phyloP scores from a whole-genome alignment of 129 eudicot genomes.

The Pseudognaphalium luteoalbum region DNA sequence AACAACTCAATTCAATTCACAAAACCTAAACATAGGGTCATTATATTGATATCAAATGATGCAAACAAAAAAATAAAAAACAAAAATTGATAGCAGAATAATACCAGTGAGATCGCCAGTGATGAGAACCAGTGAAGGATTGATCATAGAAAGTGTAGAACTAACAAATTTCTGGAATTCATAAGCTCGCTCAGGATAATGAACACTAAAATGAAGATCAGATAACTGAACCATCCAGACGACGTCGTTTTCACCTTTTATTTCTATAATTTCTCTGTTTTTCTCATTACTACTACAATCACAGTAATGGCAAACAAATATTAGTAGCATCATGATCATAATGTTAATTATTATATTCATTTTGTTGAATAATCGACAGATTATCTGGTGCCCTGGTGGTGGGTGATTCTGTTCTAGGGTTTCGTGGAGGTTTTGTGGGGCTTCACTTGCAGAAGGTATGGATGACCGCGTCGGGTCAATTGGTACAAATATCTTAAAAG shows the following conservation, averaged over 20 bases:
- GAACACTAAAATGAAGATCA: constrained; percentile 96
- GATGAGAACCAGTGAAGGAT: constrained; percentile 78
- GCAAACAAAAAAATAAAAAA: background rate
- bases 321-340: background rate
- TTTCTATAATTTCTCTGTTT: constrained; percentile 37
- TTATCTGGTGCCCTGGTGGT: constrained; percentile 12
- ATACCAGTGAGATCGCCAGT: constrained; percentile 97
- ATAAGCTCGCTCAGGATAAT: constrained; percentile 75
- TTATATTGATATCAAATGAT: background rate
- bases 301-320: constrained; percentile 1
- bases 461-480: constrained; percentile 12
- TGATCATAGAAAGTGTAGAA: constrained; percentile 62
- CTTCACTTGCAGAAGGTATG: background rate
- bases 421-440: constrained; percentile 9
- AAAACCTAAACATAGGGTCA: background rate
- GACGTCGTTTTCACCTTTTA: constrained; percentile 50
- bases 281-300: constrained; percentile 17
- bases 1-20: background rate
- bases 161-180: constrained; percentile 60
- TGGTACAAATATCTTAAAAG: background rate
- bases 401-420: constrained; percentile 14
- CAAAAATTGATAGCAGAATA: background rate
- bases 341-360: background rate
- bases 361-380: background rate
- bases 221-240: constrained; percentile 95